phyloP scores from a whole-genome alignment of 352 stramenopile genomes.

The Globisporangium solare region DNA sequence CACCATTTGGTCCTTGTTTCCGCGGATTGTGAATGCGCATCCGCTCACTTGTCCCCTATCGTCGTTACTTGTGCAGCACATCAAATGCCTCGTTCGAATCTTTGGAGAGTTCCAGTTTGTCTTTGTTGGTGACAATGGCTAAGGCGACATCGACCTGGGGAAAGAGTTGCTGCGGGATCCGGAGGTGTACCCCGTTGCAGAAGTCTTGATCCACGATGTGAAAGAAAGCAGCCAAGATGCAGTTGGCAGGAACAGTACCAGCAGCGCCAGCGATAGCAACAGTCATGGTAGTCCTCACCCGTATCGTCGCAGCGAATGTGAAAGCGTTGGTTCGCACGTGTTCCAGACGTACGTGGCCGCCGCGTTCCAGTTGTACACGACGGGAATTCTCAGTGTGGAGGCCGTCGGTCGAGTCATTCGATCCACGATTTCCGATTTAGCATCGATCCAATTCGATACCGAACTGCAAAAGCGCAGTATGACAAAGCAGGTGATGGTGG shows the following conservation, averaged over 20 bases:
- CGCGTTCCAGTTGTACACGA: conserved; percentile 6
- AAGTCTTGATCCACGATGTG: conserved; percentile 21
- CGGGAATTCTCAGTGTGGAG: conserved; percentile 6
- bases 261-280: not conserved
- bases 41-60: not conserved
- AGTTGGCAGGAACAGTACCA: not conserved
- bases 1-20: not conserved
- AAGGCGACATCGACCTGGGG: conserved; percentile 14
- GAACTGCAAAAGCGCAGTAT: conserved; percentile 14
- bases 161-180: conserved; percentile 11
- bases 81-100: conserved; percentile 11
- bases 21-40: not conserved
- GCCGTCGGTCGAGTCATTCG: conserved; percentile 13
- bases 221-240: not conserved
- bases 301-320: conserved; percentile 3
- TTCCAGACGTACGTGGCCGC: conserved; percentile 19
- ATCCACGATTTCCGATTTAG: conserved; percentile 9
- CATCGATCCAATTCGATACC: conserved; percentile 7
- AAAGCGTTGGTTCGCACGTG: not conserved
- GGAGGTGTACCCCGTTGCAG: conserved; percentile 8
- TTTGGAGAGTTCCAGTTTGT: conserved; percentile 21
- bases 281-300: not conserved
- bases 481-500: conserved; percentile 14
- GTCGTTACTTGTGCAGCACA: conserved; percentile 1
- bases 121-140: conserved; percentile 19